Percentiles rank a stretch among this genome's conserved stretches.
Conservation (phyloP, 768 basidiomycete species). For the Kwoniella bestiolae region DNA sequence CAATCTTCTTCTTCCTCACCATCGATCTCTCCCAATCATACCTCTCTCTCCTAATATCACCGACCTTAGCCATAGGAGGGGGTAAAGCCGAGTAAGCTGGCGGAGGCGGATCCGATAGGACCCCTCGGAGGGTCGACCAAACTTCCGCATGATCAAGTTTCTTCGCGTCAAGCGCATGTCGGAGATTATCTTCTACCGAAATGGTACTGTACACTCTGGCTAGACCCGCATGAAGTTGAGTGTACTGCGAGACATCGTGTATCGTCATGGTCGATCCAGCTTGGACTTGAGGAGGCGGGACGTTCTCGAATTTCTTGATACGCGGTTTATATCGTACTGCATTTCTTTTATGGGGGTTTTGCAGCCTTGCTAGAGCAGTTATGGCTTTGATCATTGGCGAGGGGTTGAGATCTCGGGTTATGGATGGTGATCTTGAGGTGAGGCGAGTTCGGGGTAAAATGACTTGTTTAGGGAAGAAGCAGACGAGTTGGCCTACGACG, state of each 20-base stretch:
- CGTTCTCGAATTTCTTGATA: constrained; percentile 25
- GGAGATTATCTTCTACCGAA: constrained; percentile 32
- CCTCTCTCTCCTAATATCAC: constrained; percentile 27
- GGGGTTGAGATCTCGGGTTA: constrained; percentile 21
- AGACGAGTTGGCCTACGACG: constrained; percentile 76
- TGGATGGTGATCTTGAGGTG: constrained; percentile 47
- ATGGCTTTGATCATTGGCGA: constrained; percentile 51
- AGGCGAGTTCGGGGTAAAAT: constrained; percentile 34
- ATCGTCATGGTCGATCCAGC: constrained; percentile 48
- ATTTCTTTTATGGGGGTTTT: constrained; percentile 33
- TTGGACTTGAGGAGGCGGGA: constrained; percentile 30
- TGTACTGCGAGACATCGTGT: constrained; percentile 29
- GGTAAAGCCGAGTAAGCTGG: constrained; percentile 46
- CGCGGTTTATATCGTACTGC: constrained; percentile 22
- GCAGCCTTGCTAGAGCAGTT: constrained; percentile 44
- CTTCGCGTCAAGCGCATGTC: constrained; percentile 36
- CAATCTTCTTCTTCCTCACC: constrained; percentile 25
- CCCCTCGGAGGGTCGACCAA: constrained; percentile 38
- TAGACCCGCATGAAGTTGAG: constrained; percentile 27
- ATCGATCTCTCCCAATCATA: constrained; percentile 40
- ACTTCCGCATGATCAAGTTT: constrained; percentile 47
- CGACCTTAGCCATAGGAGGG: constrained; percentile 7
- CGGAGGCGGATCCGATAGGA: constrained; percentile 43
- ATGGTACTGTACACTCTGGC: constrained; percentile 34
- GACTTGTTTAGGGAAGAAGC: constrained; percentile 68